Percentiles rank a stretch among this genome's conserved stretches.
Evolutionary conservation across 352 stramenopile species (phyloP).

Genomic region (Aphanomyces astaci): DNA sequence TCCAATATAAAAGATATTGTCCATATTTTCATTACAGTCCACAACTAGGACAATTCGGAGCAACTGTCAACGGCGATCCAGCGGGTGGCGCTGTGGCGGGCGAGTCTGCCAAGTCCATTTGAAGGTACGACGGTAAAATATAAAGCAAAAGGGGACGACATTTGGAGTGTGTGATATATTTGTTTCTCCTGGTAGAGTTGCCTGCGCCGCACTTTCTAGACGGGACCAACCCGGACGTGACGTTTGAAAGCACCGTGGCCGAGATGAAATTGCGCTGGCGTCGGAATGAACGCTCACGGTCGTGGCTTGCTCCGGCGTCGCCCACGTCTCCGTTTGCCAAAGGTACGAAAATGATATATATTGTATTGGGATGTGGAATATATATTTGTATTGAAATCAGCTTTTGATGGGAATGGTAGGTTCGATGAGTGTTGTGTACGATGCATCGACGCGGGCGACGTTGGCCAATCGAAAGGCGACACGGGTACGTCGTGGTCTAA

Average conservation of each 20-base stretch:
- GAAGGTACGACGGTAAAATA: neutral
- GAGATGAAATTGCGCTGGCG: conserved; percentile 22
- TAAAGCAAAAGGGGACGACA: too few species aligned
- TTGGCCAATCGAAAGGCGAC: neutral
- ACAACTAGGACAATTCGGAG: neutral
- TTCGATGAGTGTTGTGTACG: conserved; percentile 9
- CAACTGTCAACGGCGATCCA: conserved; percentile 63
- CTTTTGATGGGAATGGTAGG: too few species aligned
- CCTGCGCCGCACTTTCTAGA: neutral
- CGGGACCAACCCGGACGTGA: conserved; percentile 6
- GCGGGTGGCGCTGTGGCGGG: conserved; percentile 67
- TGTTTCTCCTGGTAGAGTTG: too few species aligned
- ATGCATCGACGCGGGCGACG: neutral
- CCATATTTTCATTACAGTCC: too few species aligned
- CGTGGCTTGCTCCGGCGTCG: conserved; percentile 10
- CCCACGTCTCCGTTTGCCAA: neutral
- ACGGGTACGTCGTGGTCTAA: neutral
- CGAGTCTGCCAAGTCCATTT: conserved; percentile 41
- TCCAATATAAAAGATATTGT: too few species aligned
- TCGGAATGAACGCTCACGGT: conserved; percentile 18
- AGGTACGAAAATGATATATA: too few species aligned
- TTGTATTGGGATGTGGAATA: too few species aligned
- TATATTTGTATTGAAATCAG: too few species aligned
- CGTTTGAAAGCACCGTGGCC: conserved; percentile 17
- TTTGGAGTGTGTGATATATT: too few species aligned